Percentiles rank a stretch among this genome's conserved stretches.
Evolutionary conservation across 805 yeast species (phyloP).

Genomic region (Starmerella apis): DNA sequence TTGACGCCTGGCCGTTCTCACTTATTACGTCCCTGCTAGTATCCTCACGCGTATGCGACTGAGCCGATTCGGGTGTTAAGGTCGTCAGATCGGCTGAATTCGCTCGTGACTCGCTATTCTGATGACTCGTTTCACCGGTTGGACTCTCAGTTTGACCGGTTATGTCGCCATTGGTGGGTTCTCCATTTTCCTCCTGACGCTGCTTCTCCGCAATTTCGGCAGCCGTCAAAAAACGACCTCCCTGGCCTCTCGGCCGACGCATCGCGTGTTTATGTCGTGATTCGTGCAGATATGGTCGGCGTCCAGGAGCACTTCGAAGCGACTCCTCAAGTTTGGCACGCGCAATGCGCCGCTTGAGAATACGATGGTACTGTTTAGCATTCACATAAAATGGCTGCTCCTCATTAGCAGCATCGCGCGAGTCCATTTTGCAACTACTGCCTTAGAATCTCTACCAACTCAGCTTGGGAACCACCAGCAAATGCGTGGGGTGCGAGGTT

Average conservation of each 20-base stretch:
- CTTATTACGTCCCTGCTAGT: neutral
- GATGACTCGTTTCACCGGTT: neutral
- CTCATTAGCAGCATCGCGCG: conserved; percentile 10
- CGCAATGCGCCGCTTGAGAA: conserved; percentile 83
- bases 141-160: neutral
- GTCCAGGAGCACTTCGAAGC: conserved; percentile 73
- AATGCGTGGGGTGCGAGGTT: neutral
- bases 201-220: conserved; percentile 53
- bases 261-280: conserved; percentile 97
- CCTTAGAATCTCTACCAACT: too few relatives aligned
- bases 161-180: neutral
- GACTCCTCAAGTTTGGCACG: conserved; percentile 87
- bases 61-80: neutral
- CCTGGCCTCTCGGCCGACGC: conserved; percentile 98
- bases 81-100: neutral
- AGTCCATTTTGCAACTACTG: neutral
- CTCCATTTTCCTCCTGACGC: conserved; percentile 1
- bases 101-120: neutral
- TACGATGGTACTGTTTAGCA: conserved; percentile 95
- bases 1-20: neutral
- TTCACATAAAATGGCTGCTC: conserved; percentile 96
- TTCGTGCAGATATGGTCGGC: conserved; percentile 91
- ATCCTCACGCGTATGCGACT: neutral
- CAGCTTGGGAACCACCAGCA: too few relatives aligned
- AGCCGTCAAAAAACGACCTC: conserved; percentile 93